phyloP scores from a whole-genome alignment of 2,329 filamentous ascomycete genomes.

The Aureobasidium sp. region DNA sequence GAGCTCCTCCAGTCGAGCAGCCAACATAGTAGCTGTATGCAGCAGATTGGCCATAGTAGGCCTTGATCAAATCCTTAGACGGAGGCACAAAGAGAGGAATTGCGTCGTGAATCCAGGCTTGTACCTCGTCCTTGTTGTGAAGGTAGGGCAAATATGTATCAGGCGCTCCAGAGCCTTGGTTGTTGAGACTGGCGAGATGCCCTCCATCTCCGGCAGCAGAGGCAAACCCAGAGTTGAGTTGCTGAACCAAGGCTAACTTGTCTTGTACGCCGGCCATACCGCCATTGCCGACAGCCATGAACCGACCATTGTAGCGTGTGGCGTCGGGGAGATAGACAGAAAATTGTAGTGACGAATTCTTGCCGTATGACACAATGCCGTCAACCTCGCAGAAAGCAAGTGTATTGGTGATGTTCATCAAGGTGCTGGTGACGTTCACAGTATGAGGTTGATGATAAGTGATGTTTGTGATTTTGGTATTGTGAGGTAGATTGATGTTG shows the following conservation, averaged over 20 bases:
- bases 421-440: slow-evolving; percentile 19
- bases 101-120: slow-evolving; percentile 35
- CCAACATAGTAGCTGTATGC: slow-evolving; percentile 36
- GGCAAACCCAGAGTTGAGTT: slow-evolving; percentile 26
- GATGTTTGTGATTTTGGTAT: slow-evolving; percentile 20
- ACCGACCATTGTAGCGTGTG: slow-evolving; percentile 21
- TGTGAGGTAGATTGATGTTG: slow-evolving; percentile 7
- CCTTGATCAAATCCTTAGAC: slow-evolving; percentile 26
- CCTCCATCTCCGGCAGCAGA: slow-evolving; percentile 25
- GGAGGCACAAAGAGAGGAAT: slow-evolving; percentile 31
- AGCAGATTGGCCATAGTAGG: slow-evolving; percentile 30
- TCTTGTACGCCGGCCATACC: slow-evolving; percentile 26
- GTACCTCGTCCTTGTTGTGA: slow-evolving; percentile 24
- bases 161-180: slow-evolving; percentile 22
- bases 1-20: slow-evolving; percentile 38
- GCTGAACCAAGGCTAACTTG: slow-evolving; percentile 21
- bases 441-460: slow-evolving; percentile 19
- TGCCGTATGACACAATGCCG: slow-evolving; percentile 22
- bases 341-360: slow-evolving; percentile 23
- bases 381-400: slow-evolving; percentile 24
- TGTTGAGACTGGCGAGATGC: slow-evolving; percentile 24
- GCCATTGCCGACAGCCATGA: slow-evolving; percentile 27
- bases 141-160: slow-evolving; percentile 25
- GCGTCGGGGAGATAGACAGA: slow-evolving; percentile 25
- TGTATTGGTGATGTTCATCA: slow-evolving; percentile 18